Evolutionary conservation across 2,329 filamentous ascomycete species (phyloP).

Genomic region (Trichoderma aggressivum): DNA sequence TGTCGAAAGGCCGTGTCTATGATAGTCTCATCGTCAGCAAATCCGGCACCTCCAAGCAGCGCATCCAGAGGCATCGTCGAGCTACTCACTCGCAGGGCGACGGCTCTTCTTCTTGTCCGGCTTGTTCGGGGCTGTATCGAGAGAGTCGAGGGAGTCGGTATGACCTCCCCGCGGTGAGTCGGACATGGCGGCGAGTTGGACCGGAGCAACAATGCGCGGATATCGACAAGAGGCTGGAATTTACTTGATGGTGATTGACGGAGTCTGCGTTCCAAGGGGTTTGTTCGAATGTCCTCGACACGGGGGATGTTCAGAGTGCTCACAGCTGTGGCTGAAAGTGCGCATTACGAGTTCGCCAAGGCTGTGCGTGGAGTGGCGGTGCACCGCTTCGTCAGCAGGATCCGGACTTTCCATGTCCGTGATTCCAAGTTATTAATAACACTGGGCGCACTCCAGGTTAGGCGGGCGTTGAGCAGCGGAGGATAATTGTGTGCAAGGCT

Average conservation of each 20-base stretch:
- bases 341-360: slow-evolving; percentile 11
- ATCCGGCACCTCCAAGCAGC: not conserved
- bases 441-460: not conserved
- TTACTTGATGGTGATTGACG: not conserved
- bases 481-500: not conserved
- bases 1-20: slow-evolving; percentile 94
- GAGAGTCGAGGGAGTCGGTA: slow-evolving; percentile 53
- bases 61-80: slow-evolving; percentile 29
- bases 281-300: slow-evolving; percentile 2
- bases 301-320: slow-evolving; percentile 6
- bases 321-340: slow-evolving; percentile 12
- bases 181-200: slow-evolving; percentile 41
- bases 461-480: not conserved
- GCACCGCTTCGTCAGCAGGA: slow-evolving; percentile 11
- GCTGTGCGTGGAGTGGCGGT: slow-evolving; percentile 10
- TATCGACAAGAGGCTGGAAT: not conserved
- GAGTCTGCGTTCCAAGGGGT: slow-evolving; percentile 16
- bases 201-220: slow-evolving; percentile 21
- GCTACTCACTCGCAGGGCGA: slow-evolving; percentile 75
- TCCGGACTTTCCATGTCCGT: slow-evolving; percentile 1
- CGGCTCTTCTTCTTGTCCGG: slow-evolving; percentile 84
- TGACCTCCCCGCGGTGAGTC: slow-evolving; percentile 45
- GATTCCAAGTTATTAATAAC: not conserved
- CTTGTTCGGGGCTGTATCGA: slow-evolving; percentile 49
- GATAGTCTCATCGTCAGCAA: slow-evolving; percentile 1